Conservation (phyloP, 176 grass and related monocot genomes). For the Bonia amplexicaulis region DNA sequence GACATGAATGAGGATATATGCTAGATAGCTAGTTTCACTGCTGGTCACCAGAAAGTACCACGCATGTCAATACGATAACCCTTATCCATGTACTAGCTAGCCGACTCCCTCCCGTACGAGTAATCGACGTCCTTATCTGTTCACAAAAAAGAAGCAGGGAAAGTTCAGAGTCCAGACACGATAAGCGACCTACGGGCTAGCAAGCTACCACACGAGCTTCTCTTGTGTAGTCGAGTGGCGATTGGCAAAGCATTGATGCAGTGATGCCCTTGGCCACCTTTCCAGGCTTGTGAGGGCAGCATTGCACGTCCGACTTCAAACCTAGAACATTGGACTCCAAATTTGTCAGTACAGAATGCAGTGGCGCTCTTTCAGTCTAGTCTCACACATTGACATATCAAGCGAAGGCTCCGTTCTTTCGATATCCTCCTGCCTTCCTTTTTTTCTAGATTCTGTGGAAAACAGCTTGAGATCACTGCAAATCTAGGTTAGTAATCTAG, state of each 20-base stretch:
- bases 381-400: no score
- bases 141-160: no score
- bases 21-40: no score
- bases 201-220: neutral
- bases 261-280: neutral
- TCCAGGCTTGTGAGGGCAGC: neutral
- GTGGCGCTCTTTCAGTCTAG: neutral
- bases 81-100: no score
- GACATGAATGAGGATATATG: no score
- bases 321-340: neutral
- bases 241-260: neutral
- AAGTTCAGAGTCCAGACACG: no score
- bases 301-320: neutral
- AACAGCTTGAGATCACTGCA: conserved; percentile 31
- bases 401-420: neutral
- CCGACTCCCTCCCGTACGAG: no score
- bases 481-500: neutral
- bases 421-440: neutral
- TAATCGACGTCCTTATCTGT: no score
- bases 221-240: neutral
- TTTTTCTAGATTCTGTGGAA: conserved; percentile 15
- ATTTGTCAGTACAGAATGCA: neutral
- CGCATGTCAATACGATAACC: no score
- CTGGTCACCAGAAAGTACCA: no score
- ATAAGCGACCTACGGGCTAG: no score